phyloP scores from a whole-genome alignment of 768 basidiomycete genomes.

The Terana coerulea region DNA sequence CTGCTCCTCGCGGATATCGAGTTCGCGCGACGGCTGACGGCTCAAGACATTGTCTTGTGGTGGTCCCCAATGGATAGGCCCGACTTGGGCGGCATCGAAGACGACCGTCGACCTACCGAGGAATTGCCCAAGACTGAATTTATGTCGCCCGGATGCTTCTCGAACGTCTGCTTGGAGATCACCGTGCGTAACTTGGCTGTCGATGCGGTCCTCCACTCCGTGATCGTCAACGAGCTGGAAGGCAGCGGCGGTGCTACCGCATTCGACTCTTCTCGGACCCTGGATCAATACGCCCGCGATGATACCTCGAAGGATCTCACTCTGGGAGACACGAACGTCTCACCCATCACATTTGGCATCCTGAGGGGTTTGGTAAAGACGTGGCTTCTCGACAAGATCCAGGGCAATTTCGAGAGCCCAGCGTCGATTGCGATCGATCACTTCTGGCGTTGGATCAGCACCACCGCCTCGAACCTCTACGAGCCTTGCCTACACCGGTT shows the following conservation, averaged over 20 bases:
- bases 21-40: slow-evolving; percentile 81
- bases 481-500: slow-evolving; percentile 93
- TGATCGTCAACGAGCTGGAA: slow-evolving; percentile 95
- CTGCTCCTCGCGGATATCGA: slow-evolving; percentile 86
- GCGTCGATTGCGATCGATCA: slow-evolving; percentile 79
- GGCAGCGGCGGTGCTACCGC: slow-evolving; percentile 92
- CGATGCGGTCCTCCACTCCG: slow-evolving; percentile 89
- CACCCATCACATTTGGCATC: slow-evolving; percentile 80
- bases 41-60: slow-evolving; percentile 93
- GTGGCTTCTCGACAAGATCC: slow-evolving; percentile 88
- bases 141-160: slow-evolving; percentile 78
- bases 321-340: slow-evolving; percentile 86
- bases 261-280: slow-evolving; percentile 89
- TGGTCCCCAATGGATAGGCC: slow-evolving; percentile 90
- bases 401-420: slow-evolving; percentile 55
- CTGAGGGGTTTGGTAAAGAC: slow-evolving; percentile 84
- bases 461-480: slow-evolving; percentile 79
- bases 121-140: slow-evolving; percentile 86
- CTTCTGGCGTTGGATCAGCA: slow-evolving; percentile 97
- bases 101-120: slow-evolving; percentile 72
- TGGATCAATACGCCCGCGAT: slow-evolving; percentile 82
- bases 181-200: slow-evolving; percentile 90
- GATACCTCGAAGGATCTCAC: slow-evolving; percentile 65
- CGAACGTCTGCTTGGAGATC: slow-evolving; percentile 90
- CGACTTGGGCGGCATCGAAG: slow-evolving; percentile 91